Conservation (phyloP, 148 eudicot genomes). For the Fagopyrum esculentum region DNA sequence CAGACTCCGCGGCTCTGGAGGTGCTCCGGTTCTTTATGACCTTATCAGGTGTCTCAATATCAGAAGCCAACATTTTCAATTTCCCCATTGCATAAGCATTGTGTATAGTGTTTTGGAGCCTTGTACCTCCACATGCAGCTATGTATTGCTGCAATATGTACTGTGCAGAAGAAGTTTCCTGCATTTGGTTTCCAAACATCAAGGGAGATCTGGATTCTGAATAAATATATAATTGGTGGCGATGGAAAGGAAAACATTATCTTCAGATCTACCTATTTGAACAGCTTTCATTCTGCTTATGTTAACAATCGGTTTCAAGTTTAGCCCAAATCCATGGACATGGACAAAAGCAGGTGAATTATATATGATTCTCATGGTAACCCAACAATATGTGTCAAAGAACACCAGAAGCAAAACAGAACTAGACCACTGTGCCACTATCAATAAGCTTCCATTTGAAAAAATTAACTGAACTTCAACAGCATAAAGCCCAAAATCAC, state of each 20-base stretch:
- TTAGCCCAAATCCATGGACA: not conserved
- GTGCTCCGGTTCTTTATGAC: slow-evolving; percentile 53
- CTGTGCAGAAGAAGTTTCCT: slow-evolving; percentile 89
- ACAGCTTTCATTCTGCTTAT: not conserved
- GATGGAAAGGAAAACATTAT: not conserved
- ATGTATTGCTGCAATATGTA: slow-evolving; percentile 77
- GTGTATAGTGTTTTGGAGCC: slow-evolving; percentile 48
- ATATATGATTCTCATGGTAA: not conserved
- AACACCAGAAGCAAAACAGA: not conserved
- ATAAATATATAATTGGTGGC: not conserved
- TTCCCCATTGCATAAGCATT: slow-evolving; percentile 87
- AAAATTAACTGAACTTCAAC: not conserved
- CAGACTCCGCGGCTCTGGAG: slow-evolving; percentile 57
- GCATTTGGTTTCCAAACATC: slow-evolving; percentile 12
- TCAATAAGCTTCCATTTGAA: slow-evolving; percentile 1
- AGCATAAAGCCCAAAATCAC: not conserved
- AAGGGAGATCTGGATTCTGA: not conserved
- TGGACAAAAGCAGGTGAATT: not conserved
- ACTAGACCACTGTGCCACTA: not conserved
- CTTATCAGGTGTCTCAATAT: slow-evolving; percentile 64
- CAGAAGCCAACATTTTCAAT: slow-evolving; percentile 64
- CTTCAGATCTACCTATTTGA: not conserved
- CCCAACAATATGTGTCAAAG: not conserved
- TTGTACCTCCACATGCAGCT: slow-evolving; percentile 75
- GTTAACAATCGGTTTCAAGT: not conserved